Conservation (phyloP, 306 rosid species). For the Malus orientalis region DNA sequence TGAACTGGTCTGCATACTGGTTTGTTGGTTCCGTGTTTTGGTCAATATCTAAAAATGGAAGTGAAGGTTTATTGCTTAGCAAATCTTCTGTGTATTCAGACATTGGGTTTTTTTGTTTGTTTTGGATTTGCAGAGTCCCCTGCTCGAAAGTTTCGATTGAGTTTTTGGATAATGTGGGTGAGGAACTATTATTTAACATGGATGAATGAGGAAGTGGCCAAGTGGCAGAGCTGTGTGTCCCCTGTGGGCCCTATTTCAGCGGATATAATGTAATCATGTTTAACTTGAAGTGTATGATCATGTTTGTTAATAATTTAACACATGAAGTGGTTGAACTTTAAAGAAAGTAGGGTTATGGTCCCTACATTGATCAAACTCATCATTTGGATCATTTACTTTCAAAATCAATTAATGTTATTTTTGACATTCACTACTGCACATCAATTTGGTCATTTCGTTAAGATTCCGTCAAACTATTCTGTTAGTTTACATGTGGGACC, state of each 20-base stretch:
- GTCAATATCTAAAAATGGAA: slow-evolving; percentile 20
- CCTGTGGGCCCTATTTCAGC: not conserved
- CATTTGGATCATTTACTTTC: too few species aligned
- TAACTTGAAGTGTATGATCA: not conserved
- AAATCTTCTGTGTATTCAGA: not conserved
- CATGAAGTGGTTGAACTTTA: not conserved
- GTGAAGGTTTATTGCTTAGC: not conserved
- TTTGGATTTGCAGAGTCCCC: not conserved
- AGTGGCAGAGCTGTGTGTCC: not conserved
- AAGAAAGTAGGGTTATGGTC: too few species aligned
- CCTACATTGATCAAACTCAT: too few species aligned
- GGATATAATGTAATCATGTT: not conserved
- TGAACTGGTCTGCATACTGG: slow-evolving; percentile 37
- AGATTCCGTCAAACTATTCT: too few species aligned
- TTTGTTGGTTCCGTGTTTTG: slow-evolving; percentile 46
- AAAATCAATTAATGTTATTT: too few species aligned
- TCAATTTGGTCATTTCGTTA: too few species aligned
- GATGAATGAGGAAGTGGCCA: not conserved
- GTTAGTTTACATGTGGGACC: too few species aligned
- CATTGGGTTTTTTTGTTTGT: not conserved
- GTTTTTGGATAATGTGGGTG: not conserved
- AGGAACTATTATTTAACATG: not conserved
- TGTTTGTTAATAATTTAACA: not conserved
- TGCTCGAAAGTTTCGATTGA: not conserved
- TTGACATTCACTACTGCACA: too few species aligned